phyloP scores from a whole-genome alignment of 306 rosid species.

The Potentilla sterilis region DNA sequence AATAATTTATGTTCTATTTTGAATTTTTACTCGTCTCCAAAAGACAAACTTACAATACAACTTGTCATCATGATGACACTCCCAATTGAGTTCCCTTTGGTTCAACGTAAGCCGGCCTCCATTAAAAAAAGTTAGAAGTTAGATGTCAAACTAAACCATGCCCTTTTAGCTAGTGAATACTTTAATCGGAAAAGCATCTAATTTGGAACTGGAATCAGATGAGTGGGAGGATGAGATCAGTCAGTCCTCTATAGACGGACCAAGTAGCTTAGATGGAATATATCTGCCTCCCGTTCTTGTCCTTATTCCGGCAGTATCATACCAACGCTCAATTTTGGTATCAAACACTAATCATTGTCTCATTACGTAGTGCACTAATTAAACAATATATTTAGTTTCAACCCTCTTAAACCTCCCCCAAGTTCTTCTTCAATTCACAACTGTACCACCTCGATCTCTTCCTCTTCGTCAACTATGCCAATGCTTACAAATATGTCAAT shows the following conservation, averaged over 20 bases:
- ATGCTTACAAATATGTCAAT: not conserved
- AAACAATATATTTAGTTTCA: too few species aligned
- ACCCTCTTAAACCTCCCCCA: too few species aligned
- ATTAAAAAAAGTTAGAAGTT: not conserved
- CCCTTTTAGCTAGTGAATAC: not conserved
- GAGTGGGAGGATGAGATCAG: slow-evolving; percentile 47
- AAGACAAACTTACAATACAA: too few species aligned
- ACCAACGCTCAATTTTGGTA: slow-evolving; percentile 39
- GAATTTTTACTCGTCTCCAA: too few species aligned
- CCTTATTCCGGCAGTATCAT: slow-evolving; percentile 50
- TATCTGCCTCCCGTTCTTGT: slow-evolving; percentile 37
- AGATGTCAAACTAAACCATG: not conserved
- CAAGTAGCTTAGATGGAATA: slow-evolving; percentile 11
- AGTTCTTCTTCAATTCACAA: too few species aligned
- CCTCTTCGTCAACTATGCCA: not conserved
- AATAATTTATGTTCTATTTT: too few species aligned
- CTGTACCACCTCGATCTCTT: slow-evolving; percentile 12
- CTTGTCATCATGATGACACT: not conserved
- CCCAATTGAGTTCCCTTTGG: not conserved
- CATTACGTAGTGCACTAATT: slow-evolving; percentile 28
- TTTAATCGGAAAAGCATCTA: not conserved
- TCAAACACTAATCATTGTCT: slow-evolving; percentile 41
- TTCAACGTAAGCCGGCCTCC: not conserved
- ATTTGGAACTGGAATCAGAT: not conserved
- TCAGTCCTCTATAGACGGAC: slow-evolving; percentile 62